Evolutionary conservation across 2,329 filamentous ascomycete genomes (phyloP).

Genomic region (Ceratocystis lukuohia): DNA sequence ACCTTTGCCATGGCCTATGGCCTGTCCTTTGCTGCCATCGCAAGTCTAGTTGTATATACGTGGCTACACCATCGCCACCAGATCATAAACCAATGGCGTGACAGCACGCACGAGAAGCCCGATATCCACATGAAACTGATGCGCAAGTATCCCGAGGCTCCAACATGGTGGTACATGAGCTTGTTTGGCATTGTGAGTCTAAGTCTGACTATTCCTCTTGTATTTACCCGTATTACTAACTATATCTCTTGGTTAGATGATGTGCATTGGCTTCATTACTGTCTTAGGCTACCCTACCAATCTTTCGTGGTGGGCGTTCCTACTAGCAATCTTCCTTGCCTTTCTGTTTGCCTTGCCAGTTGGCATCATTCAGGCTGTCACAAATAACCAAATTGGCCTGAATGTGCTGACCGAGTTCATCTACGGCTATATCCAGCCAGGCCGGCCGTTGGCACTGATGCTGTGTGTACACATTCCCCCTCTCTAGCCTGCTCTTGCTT

Average conservation of each 20-base stretch:
- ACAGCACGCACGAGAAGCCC: constrained; percentile 45
- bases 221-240: constrained; percentile 17
- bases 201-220: background rate
- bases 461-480: constrained; percentile 34
- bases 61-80: constrained; percentile 52
- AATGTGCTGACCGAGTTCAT: constrained; percentile 66
- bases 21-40: constrained; percentile 57
- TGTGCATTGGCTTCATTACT: constrained; percentile 40
- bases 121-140: constrained; percentile 54
- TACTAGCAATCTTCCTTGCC: constrained; percentile 51
- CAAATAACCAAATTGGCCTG: constrained; percentile 57
- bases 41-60: constrained; percentile 55
- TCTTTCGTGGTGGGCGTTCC: constrained; percentile 58
- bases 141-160: constrained; percentile 48
- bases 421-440: constrained; percentile 62
- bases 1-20: constrained; percentile 59
- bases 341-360: constrained; percentile 52
- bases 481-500: background rate
- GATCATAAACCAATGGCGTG: constrained; percentile 49
- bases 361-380: constrained; percentile 56
- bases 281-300: constrained; percentile 52
- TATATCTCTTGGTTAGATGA: constrained; percentile 30
- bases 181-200: constrained; percentile 41
- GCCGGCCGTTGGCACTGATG: constrained; percentile 59
- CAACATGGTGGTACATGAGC: constrained; percentile 49